Conservation (phyloP, 106 monocot species). For the Dioscorea dumetorum region DNA sequence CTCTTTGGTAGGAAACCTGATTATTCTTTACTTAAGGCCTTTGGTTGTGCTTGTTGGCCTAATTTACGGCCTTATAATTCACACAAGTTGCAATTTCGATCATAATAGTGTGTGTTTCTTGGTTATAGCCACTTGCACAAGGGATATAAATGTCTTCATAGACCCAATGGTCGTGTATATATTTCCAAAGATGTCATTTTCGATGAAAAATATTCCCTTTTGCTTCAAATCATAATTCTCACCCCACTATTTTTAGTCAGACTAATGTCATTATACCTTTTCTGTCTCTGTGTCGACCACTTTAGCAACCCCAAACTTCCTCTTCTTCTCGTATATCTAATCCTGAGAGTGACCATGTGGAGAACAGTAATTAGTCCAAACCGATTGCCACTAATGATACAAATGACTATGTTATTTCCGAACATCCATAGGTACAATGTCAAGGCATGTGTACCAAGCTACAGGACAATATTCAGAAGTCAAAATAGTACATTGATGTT, state of each 20-base stretch:
- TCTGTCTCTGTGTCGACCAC: not conserved
- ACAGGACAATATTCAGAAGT: not conserved
- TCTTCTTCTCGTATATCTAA: too few species aligned
- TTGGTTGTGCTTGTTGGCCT: conserved; percentile 12
- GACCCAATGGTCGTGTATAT: not conserved
- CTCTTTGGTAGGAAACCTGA: too few species aligned
- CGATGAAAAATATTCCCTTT: conserved; percentile 6
- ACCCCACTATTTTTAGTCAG: too few species aligned
- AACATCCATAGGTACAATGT: too few species aligned
- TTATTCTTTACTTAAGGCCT: not conserved
- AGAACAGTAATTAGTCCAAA: too few species aligned
- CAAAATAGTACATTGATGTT: not conserved
- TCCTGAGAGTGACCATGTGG: too few species aligned
- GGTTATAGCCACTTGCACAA: not conserved
- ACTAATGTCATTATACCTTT: not conserved
- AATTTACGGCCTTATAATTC: not conserved
- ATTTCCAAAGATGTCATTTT: conserved; percentile 1
- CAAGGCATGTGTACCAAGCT: not conserved
- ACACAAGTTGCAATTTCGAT: not conserved
- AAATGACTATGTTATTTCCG: too few species aligned
- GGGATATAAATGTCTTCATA: conserved; percentile 4
- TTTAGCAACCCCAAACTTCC: too few species aligned
- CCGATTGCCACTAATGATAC: too few species aligned
- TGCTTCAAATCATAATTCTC: not conserved
- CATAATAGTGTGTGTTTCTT: conserved; percentile 2